Conservation (phyloP, 75 land plant species). For the Pseudotsuga menziesii region DNA sequence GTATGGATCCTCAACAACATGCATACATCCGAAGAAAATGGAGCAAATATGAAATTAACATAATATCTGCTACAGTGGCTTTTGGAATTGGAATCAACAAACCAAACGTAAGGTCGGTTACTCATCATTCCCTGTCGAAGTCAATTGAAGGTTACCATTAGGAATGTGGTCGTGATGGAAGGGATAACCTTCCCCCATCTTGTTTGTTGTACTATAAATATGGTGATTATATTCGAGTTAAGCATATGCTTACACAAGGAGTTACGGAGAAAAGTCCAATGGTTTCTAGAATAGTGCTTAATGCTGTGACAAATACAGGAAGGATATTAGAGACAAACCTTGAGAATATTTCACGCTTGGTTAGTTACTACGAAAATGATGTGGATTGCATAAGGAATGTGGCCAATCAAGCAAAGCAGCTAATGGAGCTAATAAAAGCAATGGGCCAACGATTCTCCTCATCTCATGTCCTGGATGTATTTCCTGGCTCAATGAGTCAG, state of each 20-base stretch:
- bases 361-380: conserved; percentile 92
- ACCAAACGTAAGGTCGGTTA: conserved; percentile 98
- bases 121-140: conserved; percentile 96
- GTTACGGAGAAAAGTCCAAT: conserved; percentile 57
- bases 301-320: conserved; percentile 21
- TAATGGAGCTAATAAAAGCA: conserved; percentile 74
- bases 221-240: conserved; percentile 92
- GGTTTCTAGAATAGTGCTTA: conserved; percentile 19
- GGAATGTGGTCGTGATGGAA: conserved; percentile 99
- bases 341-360: conserved; percentile 88
- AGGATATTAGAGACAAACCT: conserved; percentile 65
- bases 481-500: conserved; percentile 86
- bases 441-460: conserved; percentile 74
- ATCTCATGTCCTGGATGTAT: conserved; percentile 86
- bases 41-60: conserved; percentile 95
- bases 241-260: conserved; percentile 97
- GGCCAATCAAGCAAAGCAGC: conserved; percentile 67
- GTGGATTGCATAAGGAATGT: conserved; percentile 96
- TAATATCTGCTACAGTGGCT: conserved; percentile 97
- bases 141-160: conserved; percentile 98
- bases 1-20: conserved; percentile 87
- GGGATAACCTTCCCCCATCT: conserved; percentile 90
- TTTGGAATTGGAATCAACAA: conserved; percentile 99
- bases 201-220: conserved; percentile 93
- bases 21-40: conserved; percentile 80